phyloP scores from a whole-genome alignment of 352 stramenopile genomes.

The Pilasporangium apinafurcum region DNA sequence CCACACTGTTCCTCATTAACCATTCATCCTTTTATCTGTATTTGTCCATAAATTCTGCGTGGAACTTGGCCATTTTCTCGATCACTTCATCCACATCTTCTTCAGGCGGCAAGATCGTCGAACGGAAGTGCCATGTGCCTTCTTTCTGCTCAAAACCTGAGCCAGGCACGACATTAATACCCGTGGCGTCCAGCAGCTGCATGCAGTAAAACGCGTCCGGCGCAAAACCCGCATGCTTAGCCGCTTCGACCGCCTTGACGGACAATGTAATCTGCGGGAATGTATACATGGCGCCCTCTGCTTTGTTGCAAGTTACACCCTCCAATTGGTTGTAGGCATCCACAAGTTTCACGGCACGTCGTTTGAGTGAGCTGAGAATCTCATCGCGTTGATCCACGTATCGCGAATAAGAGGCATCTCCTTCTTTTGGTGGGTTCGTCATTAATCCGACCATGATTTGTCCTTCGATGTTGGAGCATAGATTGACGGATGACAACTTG shows the following conservation, averaged over 20 bases:
- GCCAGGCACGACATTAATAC: slow-evolving; percentile 97
- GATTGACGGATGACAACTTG: slow-evolving; percentile 96
- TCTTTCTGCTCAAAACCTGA: slow-evolving; percentile 96
- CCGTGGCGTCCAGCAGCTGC: slow-evolving; percentile 93
- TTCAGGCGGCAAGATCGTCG: slow-evolving; percentile 97
- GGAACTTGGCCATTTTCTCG: slow-evolving; percentile 92
- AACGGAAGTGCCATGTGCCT: slow-evolving; percentile 97
- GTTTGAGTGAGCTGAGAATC: slow-evolving; percentile 93
- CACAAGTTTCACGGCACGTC: slow-evolving; percentile 90
- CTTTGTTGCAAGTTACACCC: slow-evolving; percentile 95
- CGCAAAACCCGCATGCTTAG: slow-evolving; percentile 60
- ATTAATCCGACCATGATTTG: slow-evolving; percentile 98
- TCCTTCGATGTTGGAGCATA: slow-evolving; percentile 96
- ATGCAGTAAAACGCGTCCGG: slow-evolving; percentile 97
- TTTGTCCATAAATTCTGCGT: slow-evolving; percentile 93
- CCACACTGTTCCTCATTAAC: not conserved
- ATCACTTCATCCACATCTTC: slow-evolving; percentile 94
- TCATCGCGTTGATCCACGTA: slow-evolving; percentile 89
- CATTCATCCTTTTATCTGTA: slow-evolving; percentile 91
- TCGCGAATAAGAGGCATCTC: slow-evolving; percentile 85
- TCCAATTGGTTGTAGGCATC: slow-evolving; percentile 94
- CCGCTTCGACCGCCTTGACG: slow-evolving; percentile 76
- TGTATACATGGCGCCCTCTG: slow-evolving; percentile 98
- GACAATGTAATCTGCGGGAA: slow-evolving; percentile 95
- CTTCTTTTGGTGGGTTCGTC: slow-evolving; percentile 91